Evolutionary conservation across 345 rosid genomes (phyloP).

Genomic region (Garcia nutans): DNA sequence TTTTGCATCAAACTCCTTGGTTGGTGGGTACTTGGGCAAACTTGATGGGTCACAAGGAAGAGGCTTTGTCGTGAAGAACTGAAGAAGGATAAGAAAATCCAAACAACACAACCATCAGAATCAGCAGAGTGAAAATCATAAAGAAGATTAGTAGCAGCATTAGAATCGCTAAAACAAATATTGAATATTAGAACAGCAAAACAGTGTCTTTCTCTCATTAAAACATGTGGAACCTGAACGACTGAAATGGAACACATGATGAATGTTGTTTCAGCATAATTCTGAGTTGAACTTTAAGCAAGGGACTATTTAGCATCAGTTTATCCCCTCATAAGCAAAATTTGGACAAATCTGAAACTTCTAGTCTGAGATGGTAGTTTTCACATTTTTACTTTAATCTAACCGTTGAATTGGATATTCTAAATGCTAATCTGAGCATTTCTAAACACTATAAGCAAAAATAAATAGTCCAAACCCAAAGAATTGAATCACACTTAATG

Average conservation of each 20-base stretch:
- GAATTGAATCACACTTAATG: background rate
- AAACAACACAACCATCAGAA: background rate
- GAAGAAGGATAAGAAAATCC: constrained; percentile 5
- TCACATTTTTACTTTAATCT: background rate
- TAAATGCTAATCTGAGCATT: background rate
- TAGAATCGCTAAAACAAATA: background rate
- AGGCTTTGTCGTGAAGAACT: constrained; percentile 58
- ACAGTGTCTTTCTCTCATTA: too few relatives aligned
- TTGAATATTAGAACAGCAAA: too few relatives aligned
- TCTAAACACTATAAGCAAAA: too few relatives aligned
- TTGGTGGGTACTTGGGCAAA: constrained; percentile 65
- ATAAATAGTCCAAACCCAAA: too few relatives aligned
- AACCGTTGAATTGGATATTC: background rate
- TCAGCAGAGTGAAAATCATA: background rate
- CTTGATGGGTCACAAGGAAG: constrained; percentile 61
- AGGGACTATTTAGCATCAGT: background rate
- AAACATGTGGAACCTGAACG: background rate
- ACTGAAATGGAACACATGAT: background rate
- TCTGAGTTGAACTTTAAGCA: background rate
- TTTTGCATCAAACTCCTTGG: constrained; percentile 61
- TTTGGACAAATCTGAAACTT: background rate
- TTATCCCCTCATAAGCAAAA: background rate
- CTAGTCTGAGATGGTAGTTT: background rate
- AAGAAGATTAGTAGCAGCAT: background rate
- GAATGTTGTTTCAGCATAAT: background rate